Conservation (phyloP, 768 basidiomycete genomes). For the Mrakia hoshinonis region DNA sequence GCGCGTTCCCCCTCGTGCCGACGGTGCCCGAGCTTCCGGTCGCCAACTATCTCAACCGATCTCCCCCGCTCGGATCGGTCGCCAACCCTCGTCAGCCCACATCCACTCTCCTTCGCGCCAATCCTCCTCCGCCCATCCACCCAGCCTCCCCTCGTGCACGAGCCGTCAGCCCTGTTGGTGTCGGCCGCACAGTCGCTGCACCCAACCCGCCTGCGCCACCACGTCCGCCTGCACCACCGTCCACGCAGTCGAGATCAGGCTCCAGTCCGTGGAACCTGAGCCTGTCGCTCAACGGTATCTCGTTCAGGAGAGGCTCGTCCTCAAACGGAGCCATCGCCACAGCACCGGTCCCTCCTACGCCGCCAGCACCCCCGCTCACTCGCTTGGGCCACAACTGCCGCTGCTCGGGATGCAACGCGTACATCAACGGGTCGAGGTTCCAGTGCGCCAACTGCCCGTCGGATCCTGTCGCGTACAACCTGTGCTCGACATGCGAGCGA, state of each 20-base stretch:
- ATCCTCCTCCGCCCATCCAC: neutral
- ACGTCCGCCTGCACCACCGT: neutral
- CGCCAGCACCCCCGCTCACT: neutral
- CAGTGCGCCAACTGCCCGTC: conserved; percentile 89
- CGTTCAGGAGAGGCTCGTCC: conserved; percentile 5
- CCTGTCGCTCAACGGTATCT: conserved; percentile 18
- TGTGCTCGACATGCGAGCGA: conserved; percentile 76
- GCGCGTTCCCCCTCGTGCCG: conserved; percentile 45
- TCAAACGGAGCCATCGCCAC: neutral
- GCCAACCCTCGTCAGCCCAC: neutral
- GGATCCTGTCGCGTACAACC: conserved; percentile 56
- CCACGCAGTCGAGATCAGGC: neutral
- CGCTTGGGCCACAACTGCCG: conserved; percentile 2
- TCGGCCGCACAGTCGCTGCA: neutral
- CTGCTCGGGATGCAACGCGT: conserved; percentile 42
- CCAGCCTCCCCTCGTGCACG: neutral
- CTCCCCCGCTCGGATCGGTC: neutral
- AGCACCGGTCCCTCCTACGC: neutral
- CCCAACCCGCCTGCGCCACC: neutral
- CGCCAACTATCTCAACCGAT: conserved; percentile 55
- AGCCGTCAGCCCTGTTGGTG: neutral
- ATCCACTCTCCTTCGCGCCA: neutral
- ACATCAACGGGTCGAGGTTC: conserved; percentile 55
- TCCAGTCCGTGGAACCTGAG: conserved; percentile 14
- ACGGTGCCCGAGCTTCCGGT: conserved; percentile 54